Evolutionary conservation across 352 stramenopile genomes (phyloP).

Genomic region (Phytophthora fragariaefolia): DNA sequence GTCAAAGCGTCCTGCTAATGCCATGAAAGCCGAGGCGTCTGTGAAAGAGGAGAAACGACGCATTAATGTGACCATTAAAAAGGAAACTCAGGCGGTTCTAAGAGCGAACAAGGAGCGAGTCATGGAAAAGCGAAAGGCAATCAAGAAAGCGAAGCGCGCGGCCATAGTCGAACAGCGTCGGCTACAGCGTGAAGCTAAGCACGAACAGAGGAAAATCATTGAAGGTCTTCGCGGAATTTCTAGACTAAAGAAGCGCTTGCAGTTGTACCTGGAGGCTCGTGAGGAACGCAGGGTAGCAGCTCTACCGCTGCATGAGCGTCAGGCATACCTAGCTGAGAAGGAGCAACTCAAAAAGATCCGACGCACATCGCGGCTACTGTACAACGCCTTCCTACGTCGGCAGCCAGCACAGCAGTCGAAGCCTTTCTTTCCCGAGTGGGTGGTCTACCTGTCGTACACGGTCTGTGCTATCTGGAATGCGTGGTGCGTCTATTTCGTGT

Average conservation of each 20-base stretch:
- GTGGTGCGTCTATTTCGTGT: slow-evolving; percentile 72
- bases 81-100: slow-evolving; percentile 61
- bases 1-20: slow-evolving; percentile 21
- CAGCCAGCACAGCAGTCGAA: slow-evolving; percentile 55
- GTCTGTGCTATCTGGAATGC: slow-evolving; percentile 61
- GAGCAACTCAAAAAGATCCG: slow-evolving; percentile 70
- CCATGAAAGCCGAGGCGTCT: slow-evolving; percentile 10
- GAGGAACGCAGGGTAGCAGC: slow-evolving; percentile 45
- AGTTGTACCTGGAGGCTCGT: slow-evolving; percentile 50
- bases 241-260: slow-evolving; percentile 66
- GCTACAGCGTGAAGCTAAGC: slow-evolving; percentile 43
- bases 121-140: slow-evolving; percentile 44
- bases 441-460: slow-evolving; percentile 73
- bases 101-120: slow-evolving; percentile 52
- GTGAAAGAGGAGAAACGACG: slow-evolving; percentile 28
- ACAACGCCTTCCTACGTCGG: slow-evolving; percentile 71
- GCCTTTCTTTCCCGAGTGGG: slow-evolving; percentile 76
- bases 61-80: slow-evolving; percentile 58
- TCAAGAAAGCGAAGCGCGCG: slow-evolving; percentile 48
- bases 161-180: slow-evolving; percentile 41
- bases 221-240: slow-evolving; percentile 52
- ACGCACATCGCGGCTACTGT: slow-evolving; percentile 68
- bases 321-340: slow-evolving; percentile 65
- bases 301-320: slow-evolving; percentile 64
- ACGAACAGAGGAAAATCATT: slow-evolving; percentile 53